Evolutionary conservation across 2,329 filamentous ascomycete species (phyloP).

Genomic region (Graphilbum sp.): DNA sequence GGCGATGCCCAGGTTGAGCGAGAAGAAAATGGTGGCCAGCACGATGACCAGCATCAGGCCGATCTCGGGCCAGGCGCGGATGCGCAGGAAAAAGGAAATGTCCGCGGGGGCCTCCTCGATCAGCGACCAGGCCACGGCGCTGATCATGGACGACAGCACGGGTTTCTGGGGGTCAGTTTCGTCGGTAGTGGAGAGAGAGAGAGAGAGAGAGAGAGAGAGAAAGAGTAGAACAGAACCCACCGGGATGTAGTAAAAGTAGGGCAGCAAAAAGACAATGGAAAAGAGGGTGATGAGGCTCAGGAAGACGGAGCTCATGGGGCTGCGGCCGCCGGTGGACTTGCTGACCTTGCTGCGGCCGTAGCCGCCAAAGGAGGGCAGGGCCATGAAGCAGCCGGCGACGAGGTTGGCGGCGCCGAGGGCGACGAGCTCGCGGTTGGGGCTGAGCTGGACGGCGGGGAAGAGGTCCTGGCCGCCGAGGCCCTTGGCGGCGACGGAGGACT

Average conservation of each 20-base stretch:
- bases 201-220: neutral
- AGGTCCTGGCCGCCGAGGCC: constrained; percentile 56
- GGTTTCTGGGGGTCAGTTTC: constrained; percentile 68
- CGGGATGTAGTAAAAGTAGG: constrained; percentile 91
- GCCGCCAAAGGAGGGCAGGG: constrained; percentile 83
- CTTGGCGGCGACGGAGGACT: constrained; percentile 91
- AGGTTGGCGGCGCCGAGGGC: constrained; percentile 83
- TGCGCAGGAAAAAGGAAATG: constrained; percentile 72
- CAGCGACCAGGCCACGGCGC: constrained; percentile 83
- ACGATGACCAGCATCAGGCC: constrained; percentile 83
- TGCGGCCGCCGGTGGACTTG: constrained; percentile 76
- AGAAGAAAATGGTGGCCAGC: constrained; percentile 84
- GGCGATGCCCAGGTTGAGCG: constrained; percentile 81
- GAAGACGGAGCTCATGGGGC: constrained; percentile 84
- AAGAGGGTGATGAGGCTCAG: constrained; percentile 69
- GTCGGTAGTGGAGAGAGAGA: no score
- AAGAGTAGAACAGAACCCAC: constrained; percentile 35
- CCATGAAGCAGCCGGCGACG: constrained; percentile 82
- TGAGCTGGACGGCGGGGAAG: constrained; percentile 67
- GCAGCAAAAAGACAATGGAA: constrained; percentile 66
- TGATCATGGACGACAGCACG: constrained; percentile 84
- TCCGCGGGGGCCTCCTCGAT: constrained; percentile 93
- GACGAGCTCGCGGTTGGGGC: constrained; percentile 83
- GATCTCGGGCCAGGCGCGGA: constrained; percentile 75
- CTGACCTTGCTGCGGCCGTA: constrained; percentile 96